These are phyloP conservation scores for Castanea sativa DNA, from an alignment of 306 rosid genomes.

Conservation along the genomic window DNA sequence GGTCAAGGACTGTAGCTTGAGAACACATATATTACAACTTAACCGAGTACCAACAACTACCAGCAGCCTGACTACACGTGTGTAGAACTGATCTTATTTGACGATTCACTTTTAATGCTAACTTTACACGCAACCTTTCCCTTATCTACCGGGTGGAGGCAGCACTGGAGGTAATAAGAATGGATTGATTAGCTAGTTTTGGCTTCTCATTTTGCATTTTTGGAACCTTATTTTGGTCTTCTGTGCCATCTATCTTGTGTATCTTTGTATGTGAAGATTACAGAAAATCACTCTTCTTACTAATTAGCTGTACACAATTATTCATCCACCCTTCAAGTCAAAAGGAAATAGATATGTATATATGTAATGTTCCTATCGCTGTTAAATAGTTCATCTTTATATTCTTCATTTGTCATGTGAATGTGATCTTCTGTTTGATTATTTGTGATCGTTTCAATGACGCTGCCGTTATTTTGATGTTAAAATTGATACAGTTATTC, in stretches of 20 bases:
- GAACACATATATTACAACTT: constrained; percentile 76
- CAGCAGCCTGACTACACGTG: constrained; percentile 70
- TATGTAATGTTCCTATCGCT: constrained; percentile 63
- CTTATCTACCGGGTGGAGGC: constrained; percentile 59
- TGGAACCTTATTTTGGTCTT: constrained; percentile 27
- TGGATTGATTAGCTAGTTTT: constrained; percentile 61
- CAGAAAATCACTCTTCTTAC: constrained; percentile 46
- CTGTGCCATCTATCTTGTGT: constrained; percentile 50
- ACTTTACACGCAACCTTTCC: constrained; percentile 67
- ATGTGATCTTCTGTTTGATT: constrained; percentile 7
- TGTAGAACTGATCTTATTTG: constrained; percentile 76
- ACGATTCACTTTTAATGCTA: constrained; percentile 77
- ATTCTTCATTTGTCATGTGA: constrained; percentile 34
- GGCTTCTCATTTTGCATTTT: constrained; percentile 9
- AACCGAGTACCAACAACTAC: constrained; percentile 53
- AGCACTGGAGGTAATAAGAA: constrained; percentile 62
- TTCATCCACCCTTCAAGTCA: constrained; percentile 44
- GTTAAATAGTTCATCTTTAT: constrained; percentile 41
- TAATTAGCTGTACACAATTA: constrained; percentile 73
- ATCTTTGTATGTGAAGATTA: constrained; percentile 50
- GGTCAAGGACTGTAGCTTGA: constrained; percentile 87
- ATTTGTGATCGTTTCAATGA: neutral
- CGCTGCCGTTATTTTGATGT: neutral
- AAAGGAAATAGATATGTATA: constrained; percentile 56
- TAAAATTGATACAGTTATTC: neutral